These are phyloP conservation scores for Gossypium lobatum DNA, from an alignment of 441 rosid species.

Conservation along the genomic window DNA sequence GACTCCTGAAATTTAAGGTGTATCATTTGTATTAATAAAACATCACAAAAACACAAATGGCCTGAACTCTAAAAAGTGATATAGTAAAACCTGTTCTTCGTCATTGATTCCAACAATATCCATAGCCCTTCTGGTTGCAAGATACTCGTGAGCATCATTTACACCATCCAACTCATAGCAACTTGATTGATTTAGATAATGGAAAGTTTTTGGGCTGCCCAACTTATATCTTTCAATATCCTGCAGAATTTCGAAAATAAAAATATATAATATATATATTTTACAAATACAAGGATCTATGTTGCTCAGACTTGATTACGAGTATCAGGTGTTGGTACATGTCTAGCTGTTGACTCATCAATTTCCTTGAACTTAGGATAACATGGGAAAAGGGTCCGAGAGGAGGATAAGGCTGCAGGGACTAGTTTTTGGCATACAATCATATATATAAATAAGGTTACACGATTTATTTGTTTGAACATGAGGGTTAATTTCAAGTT, in stretches of 20 bases:
- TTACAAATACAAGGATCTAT: background rate
- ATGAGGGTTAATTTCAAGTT: background rate
- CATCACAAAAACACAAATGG: background rate
- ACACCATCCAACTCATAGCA: slow-evolving; percentile 86
- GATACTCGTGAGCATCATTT: slow-evolving; percentile 86
- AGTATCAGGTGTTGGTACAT: background rate
- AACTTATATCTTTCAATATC: slow-evolving; percentile 80
- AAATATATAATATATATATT: background rate
- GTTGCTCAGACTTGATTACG: background rate
- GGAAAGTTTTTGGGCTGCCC: slow-evolving; percentile 63
- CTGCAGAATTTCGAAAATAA: slow-evolving; percentile 36
- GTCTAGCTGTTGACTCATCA: background rate
- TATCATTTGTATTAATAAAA: background rate
- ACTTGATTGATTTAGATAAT: slow-evolving; percentile 88
- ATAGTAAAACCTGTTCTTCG: slow-evolving; percentile 79
- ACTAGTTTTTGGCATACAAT: background rate
- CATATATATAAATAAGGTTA: background rate
- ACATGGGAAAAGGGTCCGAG: background rate
- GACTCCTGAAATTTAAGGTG: slow-evolving; percentile 57
- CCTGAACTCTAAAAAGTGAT: background rate
- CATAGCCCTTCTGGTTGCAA: slow-evolving; percentile 99
- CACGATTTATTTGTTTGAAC: background rate
- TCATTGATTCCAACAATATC: slow-evolving; percentile 96
- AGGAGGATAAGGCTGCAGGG: background rate
- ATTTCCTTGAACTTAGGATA: background rate